phyloP scores from a whole-genome alignment of 2,329 filamentous ascomycete genomes.

The Aspergillus versicolor region DNA sequence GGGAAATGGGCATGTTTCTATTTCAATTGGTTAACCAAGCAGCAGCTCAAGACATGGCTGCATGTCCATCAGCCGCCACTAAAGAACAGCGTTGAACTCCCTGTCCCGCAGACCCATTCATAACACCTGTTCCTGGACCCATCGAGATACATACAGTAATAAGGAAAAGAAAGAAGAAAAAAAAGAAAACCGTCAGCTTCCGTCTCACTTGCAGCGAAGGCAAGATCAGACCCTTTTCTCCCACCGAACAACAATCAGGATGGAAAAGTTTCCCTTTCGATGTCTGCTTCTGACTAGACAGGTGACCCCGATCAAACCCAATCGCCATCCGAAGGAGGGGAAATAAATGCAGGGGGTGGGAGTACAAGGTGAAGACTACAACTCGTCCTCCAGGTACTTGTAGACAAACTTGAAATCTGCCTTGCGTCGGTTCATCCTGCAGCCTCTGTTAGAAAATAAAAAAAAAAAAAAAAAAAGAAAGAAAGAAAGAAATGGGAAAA shows the following conservation, averaged over 20 bases:
- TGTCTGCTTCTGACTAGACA: conserved; percentile 9
- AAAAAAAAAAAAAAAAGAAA: too few species aligned
- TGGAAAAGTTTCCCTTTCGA: background rate
- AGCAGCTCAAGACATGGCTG: conserved; percentile 14
- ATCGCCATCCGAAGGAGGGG: background rate
- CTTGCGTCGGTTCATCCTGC: conserved; percentile 97
- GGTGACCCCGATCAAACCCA: conserved; percentile 4
- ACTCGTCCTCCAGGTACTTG: conserved; percentile 94
- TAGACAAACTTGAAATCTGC: conserved; percentile 98
- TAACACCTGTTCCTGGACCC: conserved; percentile 29
- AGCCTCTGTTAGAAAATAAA: conserved; percentile 11
- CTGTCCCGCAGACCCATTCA: conserved; percentile 30
- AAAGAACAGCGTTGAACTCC: conserved; percentile 24
- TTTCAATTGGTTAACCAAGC: conserved; percentile 13
- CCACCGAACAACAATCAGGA: background rate
- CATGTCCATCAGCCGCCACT: conserved; percentile 16
- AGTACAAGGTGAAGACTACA: conserved; percentile 46
- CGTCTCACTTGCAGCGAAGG: conserved; percentile 14
- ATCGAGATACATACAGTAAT: conserved; percentile 11
- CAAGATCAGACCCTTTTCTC: background rate
- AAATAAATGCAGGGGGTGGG: background rate
- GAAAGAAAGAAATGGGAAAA: background rate
- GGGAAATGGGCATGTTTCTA: conserved; percentile 3
- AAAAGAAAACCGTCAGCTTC: background rate
- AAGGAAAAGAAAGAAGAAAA: conserved; percentile 12